Evolutionary conservation across 176 grass and related monocot genomes (phyloP), one percentile per base, ranked within the genome.

Genomic region (Eragrostis nindensis): DNA sequence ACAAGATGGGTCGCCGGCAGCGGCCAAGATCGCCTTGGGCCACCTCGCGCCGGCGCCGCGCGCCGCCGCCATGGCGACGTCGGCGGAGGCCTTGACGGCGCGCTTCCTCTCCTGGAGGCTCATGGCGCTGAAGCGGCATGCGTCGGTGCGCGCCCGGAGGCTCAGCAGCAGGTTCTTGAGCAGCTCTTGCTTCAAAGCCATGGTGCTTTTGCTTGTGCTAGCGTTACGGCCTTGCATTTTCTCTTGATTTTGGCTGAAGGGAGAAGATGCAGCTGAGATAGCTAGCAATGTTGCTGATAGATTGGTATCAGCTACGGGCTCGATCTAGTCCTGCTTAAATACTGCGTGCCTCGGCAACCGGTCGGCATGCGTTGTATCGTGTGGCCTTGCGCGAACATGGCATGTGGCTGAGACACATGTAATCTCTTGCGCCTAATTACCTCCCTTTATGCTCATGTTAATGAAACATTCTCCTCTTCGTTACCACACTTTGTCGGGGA

Each of bases 81-180:
- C 83, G 18, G 90, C 83, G 1, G 70, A 93, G 48, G 61, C 30
- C 78, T 91, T 93, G 74, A 97, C 62, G 40, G 86, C 79, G 45
- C 52, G 72, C 89, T 77, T 91, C 78, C 94, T 83, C 38, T 89
- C 61, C 21, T 83, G 66, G 29, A 85, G 53, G 49, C 15, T 86
- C 74, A 78, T 91, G 78, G 55, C 29, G 22, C 32, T 5, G 68
- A 83, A 83, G 11, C 80, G 36, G 7, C 47, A 62, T 0, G 63
- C 48, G 3, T n/a, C 62, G 2, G 24, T 30, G 84, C n/a, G 47
- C 17, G 25, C 56, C 5, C 80, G 82, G 72, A 93, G 85, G 64
- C 76, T 47, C n/a, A 71, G 45, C 48, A 97, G 77, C 59, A 97
- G 81, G 71, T 91, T 87, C 84, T 71, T 83, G 77, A 93, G 74